Conservation (phyloP, 73 alveolate genomes). For the Urostyla sp. region DNA sequence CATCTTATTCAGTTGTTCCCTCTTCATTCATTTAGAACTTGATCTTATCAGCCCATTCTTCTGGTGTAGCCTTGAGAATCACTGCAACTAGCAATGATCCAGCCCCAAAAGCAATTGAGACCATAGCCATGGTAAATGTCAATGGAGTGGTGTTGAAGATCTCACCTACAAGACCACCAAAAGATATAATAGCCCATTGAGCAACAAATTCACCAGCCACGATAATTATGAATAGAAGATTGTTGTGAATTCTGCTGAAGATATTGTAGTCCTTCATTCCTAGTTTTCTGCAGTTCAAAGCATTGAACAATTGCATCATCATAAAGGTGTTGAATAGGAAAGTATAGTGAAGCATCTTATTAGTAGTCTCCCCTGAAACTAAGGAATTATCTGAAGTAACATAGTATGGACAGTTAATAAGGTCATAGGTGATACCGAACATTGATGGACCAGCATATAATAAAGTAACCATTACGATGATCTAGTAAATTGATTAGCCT, state of each 20-base stretch:
- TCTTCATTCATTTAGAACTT: slow-evolving; percentile 8
- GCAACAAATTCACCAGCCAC: slow-evolving; percentile 74
- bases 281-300: slow-evolving; percentile 80
- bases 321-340: slow-evolving; percentile 84
- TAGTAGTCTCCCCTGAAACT: slow-evolving; percentile 31
- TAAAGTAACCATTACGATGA: slow-evolving; percentile 52
- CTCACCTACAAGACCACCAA: neutral
- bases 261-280: slow-evolving; percentile 77
- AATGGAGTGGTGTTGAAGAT: slow-evolving; percentile 41
- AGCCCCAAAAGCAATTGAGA: slow-evolving; percentile 46
- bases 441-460: slow-evolving; percentile 56
- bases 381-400: neutral
- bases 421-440: slow-evolving; percentile 44
- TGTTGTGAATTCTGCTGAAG: slow-evolving; percentile 70
- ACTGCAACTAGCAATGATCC: slow-evolving; percentile 45
- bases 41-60: slow-evolving; percentile 7
- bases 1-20: neutral
- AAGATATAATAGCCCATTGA: slow-evolving; percentile 29
- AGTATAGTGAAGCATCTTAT: slow-evolving; percentile 78
- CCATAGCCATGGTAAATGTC: neutral
- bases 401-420: slow-evolving; percentile 10
- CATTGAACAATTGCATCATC: slow-evolving; percentile 80
- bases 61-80: slow-evolving; percentile 30
- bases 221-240: slow-evolving; percentile 68
- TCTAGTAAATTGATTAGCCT: slow-evolving; percentile 71